Conservation (phyloP, 139 green algal species). For the Closterium sp. region DNA sequence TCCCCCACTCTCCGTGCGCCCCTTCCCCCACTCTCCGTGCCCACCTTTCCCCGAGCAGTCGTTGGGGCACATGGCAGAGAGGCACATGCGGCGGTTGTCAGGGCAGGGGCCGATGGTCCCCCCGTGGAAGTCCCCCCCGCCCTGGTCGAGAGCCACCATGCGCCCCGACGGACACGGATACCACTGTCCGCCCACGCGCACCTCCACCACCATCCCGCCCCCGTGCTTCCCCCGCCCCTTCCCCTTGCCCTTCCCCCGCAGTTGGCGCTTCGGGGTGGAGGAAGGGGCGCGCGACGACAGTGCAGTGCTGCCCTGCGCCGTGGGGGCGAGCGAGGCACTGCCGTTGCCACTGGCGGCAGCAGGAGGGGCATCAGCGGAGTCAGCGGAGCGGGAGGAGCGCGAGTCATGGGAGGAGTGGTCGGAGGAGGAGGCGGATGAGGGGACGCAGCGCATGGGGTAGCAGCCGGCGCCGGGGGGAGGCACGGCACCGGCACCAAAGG, state of each 20-base stretch:
- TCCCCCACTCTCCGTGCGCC: no score
- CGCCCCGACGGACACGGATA: neutral
- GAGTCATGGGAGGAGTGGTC: neutral
- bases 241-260: neutral
- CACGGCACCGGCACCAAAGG: neutral
- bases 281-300: neutral
- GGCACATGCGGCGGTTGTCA: neutral
- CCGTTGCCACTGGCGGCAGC: neutral
- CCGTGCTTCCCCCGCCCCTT: neutral
- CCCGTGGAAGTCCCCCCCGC: neutral
- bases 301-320: neutral
- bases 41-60: constrained; percentile 6
- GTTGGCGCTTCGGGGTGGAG: neutral
- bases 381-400: neutral
- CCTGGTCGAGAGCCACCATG: neutral
- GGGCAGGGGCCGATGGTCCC: neutral
- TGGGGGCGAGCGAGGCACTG: neutral
- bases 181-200: neutral
- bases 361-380: neutral
- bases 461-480: neutral
- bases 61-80: neutral
- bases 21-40: no score
- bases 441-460: constrained; percentile 9
- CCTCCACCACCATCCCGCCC: neutral
- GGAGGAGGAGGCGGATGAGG: neutral